Evolutionary conservation across 371 early-diverging fungal species (phyloP), one percentile per base, ranked within the genome.

Genomic region (Syncephalastrum contaminatum): DNA sequence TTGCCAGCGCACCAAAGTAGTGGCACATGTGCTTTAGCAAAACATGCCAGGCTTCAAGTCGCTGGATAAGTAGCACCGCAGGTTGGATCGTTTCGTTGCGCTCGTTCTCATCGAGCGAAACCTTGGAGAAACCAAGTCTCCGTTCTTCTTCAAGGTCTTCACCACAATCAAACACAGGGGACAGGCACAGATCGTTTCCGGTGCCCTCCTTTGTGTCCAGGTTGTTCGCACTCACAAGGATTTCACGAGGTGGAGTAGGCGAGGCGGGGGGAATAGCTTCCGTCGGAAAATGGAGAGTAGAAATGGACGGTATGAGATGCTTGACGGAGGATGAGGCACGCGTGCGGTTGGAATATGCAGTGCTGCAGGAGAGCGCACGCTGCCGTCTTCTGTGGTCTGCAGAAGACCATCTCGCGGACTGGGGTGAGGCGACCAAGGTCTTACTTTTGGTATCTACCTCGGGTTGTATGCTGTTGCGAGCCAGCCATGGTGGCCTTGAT

Each of bases 31-130:
- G 55, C 43, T 63, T 66, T 2, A 65, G 30, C 10, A 75, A 19
- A 4, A 59, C 15, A 19, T 69, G 51, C 75, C 75, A 75, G 2
- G 72, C 72, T 20, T 75, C 68, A 2, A 75, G 42, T 39, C 75
- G 60, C 43, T 75, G 68, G 8, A 67, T 25, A 20, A 75, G 47
- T 2, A 72, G 27, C 21, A 61, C 46, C 4, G 69, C 67, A 18
- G 75, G 75, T 13, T 57, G 72, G 20, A 75, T 75, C 0, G 66
- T 60, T 14, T 24, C 22, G 18, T n/a, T 40, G 41, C 15, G 22
- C 14, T 43, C 30, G 13, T 42, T 20, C 18, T 7, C 36, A 10
- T 30, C 36, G 36, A 30, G 36, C 10, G 36, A 5, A 30, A 30
- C 36, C 5, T 30, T 30, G 36, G 36, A 30, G 36, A 30, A 30